A percentile compares a stretch with the other conserved stretches of the same genome.
phyloP scores from a whole-genome alignment of 2,329 filamentous ascomycete genomes.

The Rhynchosporium graminicola region DNA sequence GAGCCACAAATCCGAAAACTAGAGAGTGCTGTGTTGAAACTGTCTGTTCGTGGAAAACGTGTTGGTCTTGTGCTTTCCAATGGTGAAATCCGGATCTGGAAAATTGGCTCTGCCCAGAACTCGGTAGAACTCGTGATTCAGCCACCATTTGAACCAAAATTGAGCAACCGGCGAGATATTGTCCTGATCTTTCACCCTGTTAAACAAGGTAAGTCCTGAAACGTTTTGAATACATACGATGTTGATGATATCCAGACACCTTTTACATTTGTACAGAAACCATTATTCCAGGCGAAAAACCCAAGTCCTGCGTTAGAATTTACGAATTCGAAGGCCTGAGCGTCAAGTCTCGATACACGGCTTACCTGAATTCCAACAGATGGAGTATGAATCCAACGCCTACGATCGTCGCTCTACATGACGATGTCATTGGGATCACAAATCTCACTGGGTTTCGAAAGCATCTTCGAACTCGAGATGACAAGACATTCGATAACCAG shows the following conservation, averaged over 20 bases:
- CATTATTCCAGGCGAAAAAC: neutral
- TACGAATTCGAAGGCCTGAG: neutral
- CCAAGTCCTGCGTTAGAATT: neutral
- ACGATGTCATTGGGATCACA: neutral
- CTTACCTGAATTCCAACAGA: neutral
- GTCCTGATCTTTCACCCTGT: conserved; percentile 1
- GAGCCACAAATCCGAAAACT: conserved; percentile 19
- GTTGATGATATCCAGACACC: neutral
- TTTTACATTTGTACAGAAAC: conserved; percentile 3
- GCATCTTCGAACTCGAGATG: neutral
- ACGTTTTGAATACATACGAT: too few species aligned
- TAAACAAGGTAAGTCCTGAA: neutral
- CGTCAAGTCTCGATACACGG: neutral
- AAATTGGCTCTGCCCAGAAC: conserved; percentile 22
- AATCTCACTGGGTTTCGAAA: neutral
- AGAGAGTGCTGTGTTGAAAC: conserved; percentile 6
- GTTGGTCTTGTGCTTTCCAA: conserved; percentile 27
- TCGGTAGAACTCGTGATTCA: neutral
- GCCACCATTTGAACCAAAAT: neutral
- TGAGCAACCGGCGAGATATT: neutral
- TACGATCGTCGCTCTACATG: neutral
- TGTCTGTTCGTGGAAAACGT: conserved; percentile 21
- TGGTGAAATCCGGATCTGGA: conserved; percentile 30
- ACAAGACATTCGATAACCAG: too few species aligned
- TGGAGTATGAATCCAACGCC: neutral